Conservation (phyloP, 352 stramenopile genomes). For the Phytophthora pseudosyringae region DNA sequence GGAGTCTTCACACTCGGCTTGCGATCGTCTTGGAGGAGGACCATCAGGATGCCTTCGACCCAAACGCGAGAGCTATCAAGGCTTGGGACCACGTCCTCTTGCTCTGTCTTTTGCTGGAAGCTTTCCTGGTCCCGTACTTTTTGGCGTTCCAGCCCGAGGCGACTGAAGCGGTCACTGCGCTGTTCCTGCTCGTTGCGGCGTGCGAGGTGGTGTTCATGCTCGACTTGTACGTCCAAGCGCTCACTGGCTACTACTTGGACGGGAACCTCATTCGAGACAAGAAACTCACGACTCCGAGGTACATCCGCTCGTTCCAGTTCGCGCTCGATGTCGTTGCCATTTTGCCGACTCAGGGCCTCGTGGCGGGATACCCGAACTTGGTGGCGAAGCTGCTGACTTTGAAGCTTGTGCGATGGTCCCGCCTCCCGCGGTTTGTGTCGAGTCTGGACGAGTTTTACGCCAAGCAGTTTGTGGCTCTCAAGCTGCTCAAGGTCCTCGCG, state of each 20-base stretch:
- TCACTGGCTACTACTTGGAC: conserved; percentile 67
- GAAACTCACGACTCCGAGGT: conserved; percentile 45
- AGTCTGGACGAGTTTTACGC: conserved; percentile 69
- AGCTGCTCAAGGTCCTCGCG: conserved; percentile 54
- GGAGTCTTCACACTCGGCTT: conserved; percentile 24
- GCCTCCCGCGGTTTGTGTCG: conserved; percentile 50
- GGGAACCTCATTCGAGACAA: conserved; percentile 62
- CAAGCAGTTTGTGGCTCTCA: conserved; percentile 59
- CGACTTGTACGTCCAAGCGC: conserved; percentile 65
- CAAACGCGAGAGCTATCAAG: conserved; percentile 44
- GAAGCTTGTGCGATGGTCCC: conserved; percentile 55
- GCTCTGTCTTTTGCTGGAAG: conserved; percentile 49
- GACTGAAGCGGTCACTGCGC: conserved; percentile 24
- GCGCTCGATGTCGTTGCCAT: conserved; percentile 56
- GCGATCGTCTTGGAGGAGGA: conserved; percentile 30
- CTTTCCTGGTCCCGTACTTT: conserved; percentile 65
- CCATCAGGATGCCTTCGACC: conserved; percentile 51
- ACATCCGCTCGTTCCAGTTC: conserved; percentile 57
- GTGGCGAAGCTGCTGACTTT: conserved; percentile 39
- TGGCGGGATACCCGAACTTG: conserved; percentile 7
- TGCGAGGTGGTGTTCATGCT: conserved; percentile 57
- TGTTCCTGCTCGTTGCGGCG: conserved; percentile 33
- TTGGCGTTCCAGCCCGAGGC: conserved; percentile 44
- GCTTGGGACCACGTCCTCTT: conserved; percentile 66
- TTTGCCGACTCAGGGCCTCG: conserved; percentile 26